Percentiles rank a stretch among this genome's conserved stretches.
Conservation (phyloP, 2,329 filamentous ascomycete species). For the Volutella citrinella region DNA sequence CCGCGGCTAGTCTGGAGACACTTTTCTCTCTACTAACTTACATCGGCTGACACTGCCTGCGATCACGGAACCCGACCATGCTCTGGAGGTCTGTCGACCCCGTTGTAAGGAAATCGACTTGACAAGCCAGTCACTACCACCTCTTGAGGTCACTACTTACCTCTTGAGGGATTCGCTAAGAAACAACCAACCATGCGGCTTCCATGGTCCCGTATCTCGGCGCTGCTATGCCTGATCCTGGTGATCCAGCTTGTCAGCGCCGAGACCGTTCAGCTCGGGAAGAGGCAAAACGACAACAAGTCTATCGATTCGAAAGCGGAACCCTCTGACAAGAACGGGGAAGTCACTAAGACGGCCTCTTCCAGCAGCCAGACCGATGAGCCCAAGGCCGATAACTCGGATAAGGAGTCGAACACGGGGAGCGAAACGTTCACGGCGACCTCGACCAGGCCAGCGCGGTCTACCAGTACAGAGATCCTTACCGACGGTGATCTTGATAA, state of each 20-base stretch:
- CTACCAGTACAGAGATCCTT: constrained; percentile 13
- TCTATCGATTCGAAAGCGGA: too few relatives aligned
- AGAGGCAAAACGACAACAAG: constrained; percentile 6
- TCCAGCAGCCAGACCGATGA: constrained; percentile 14
- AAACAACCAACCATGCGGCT: constrained; percentile 38
- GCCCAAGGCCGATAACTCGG: constrained; percentile 9
- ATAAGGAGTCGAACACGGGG: too few relatives aligned
- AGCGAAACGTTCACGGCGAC: too few relatives aligned
- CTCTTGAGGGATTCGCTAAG: too few relatives aligned
- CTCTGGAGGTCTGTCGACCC: constrained; percentile 9
- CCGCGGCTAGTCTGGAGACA: constrained; percentile 3
- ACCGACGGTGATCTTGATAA: constrained; percentile 22
- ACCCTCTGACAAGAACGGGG: too few relatives aligned
- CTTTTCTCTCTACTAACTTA: constrained; percentile 4
- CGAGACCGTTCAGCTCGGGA: constrained; percentile 24
- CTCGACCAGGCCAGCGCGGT: too few relatives aligned
- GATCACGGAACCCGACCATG: constrained; percentile 16
- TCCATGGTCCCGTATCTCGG: constrained; percentile 32
- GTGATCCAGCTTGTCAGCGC: constrained; percentile 36
- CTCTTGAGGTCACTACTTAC: too few relatives aligned
- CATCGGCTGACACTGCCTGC: not conserved
- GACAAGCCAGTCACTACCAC: too few relatives aligned
- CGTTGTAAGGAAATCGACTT: too few relatives aligned
- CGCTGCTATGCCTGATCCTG: constrained; percentile 38
- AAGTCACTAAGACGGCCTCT: too few relatives aligned